Conservation (phyloP, 306 rosid genomes). For the Cercis canadensis region DNA sequence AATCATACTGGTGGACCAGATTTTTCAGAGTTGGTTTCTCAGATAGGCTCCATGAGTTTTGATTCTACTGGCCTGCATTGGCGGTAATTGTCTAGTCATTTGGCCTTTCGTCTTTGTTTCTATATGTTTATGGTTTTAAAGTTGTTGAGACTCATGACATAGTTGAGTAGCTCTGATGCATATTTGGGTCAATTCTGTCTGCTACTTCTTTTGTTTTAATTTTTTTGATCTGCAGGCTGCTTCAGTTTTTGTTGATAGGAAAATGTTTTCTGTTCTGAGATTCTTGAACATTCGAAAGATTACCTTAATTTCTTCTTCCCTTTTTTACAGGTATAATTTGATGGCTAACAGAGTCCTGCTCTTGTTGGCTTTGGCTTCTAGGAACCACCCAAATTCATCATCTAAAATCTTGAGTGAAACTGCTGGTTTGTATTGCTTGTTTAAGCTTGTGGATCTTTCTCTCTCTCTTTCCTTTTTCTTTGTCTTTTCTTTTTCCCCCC, state of each 20-base stretch:
- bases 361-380: conserved; percentile 90
- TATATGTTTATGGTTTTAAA: conserved; percentile 27
- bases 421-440: conserved; percentile 67
- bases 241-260: conserved; percentile 23
- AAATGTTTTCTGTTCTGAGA: conserved; percentile 28
- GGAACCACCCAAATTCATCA: conserved; percentile 80
- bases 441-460: conserved; percentile 26
- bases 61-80: conserved; percentile 95
- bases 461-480: not conserved
- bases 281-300: conserved; percentile 11
- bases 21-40: conserved; percentile 83
- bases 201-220: conserved; percentile 1
- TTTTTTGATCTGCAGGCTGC: conserved; percentile 31
- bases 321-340: conserved; percentile 79
- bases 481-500: conserved; percentile 7
- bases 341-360: conserved; percentile 97
- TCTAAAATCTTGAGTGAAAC: conserved; percentile 86
- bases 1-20: conserved; percentile 55
- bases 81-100: conserved; percentile 64
- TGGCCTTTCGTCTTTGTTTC: conserved; percentile 17
- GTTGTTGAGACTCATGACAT: conserved; percentile 25
- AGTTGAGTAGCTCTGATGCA: conserved; percentile 32
- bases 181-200: conserved; percentile 20
- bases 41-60: conserved; percentile 92
- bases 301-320: not conserved